Evolutionary conservation across 179 eudicot species (phyloP).

Genomic region (Pouteria campechiana): DNA sequence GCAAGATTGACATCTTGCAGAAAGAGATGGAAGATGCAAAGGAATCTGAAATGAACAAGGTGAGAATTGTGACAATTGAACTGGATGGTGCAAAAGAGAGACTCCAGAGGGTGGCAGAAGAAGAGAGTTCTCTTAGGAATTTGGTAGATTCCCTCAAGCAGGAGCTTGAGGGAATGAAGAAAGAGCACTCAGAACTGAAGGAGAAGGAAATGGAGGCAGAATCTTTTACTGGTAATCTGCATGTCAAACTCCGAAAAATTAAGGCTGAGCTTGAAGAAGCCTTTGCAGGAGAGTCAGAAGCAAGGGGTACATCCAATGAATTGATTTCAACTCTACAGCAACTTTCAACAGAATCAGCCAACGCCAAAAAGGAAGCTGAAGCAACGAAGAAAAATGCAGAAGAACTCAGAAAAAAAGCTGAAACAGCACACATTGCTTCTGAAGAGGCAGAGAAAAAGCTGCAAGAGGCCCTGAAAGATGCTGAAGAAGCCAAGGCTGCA

Average conservation of each 20-base stretch:
- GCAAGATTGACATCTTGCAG: slow-evolving; percentile 43
- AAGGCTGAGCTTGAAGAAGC: slow-evolving; percentile 70
- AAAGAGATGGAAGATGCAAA: slow-evolving; percentile 45
- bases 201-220: slow-evolving; percentile 59
- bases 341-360: slow-evolving; percentile 45
- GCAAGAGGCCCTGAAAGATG: slow-evolving; percentile 40
- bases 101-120: slow-evolving; percentile 43
- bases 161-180: slow-evolving; percentile 52
- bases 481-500: slow-evolving; percentile 69
- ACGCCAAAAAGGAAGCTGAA: slow-evolving; percentile 50
- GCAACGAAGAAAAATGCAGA: slow-evolving; percentile 49
- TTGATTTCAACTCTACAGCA: slow-evolving; percentile 51
- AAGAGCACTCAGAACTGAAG: slow-evolving; percentile 47
- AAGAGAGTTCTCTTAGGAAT: slow-evolving; percentile 35
- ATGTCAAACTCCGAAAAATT: slow-evolving; percentile 59
- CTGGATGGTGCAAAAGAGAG: slow-evolving; percentile 58
- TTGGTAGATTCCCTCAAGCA: slow-evolving; percentile 42
- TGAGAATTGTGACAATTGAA: slow-evolving; percentile 37
- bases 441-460: slow-evolving; percentile 58
- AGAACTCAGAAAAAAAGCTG: slow-evolving; percentile 57
- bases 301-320: slow-evolving; percentile 49
- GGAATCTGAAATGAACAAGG: slow-evolving; percentile 36
- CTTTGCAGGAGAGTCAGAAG: slow-evolving; percentile 48
- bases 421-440: slow-evolving; percentile 26
- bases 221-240: slow-evolving; percentile 62